These are phyloP conservation scores for Astrephomene gubernaculifera DNA, from an alignment of 139 green algal genomes.

Conservation along the genomic window DNA sequence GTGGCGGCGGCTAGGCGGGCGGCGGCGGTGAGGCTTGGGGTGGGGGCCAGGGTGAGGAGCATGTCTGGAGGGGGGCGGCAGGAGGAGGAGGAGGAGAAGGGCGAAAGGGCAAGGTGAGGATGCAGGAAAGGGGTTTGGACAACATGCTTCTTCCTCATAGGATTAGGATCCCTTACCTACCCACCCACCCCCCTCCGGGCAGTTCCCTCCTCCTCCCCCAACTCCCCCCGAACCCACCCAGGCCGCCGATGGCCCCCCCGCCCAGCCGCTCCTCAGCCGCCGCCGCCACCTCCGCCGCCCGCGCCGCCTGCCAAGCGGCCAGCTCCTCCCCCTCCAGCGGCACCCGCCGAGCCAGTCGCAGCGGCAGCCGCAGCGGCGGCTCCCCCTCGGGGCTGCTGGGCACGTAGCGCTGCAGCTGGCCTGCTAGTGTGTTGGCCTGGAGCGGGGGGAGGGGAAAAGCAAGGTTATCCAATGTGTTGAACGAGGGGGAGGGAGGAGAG, in stretches of 20 bases:
- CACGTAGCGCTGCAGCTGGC: conserved; percentile 40
- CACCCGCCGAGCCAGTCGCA: conserved; percentile 73
- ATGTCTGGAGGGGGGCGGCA: not conserved
- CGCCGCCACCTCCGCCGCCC: conserved; percentile 32
- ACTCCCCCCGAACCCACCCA: not conserved
- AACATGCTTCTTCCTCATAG: no score
- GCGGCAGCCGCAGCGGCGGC: conserved; percentile 46
- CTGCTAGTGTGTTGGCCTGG: conserved; percentile 49
- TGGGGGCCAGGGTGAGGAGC: not conserved
- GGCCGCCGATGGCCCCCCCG: not conserved
- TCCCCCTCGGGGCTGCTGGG: conserved; percentile 10
- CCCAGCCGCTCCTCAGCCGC: not conserved
- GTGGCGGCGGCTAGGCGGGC: not conserved
- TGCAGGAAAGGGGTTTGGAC: not conserved
- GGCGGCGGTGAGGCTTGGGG: not conserved
- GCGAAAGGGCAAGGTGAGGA: not conserved
- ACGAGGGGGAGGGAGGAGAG: not conserved
- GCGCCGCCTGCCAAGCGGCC: conserved; percentile 51
- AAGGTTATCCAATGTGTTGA: no score
- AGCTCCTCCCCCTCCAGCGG: conserved; percentile 89
- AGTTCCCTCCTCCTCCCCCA: not conserved
- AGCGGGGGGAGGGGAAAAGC: not conserved
- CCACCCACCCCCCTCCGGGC: not conserved
- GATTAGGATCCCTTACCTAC: not conserved
- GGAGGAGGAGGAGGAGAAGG: not conserved